Percentiles rank a stretch among this genome's conserved stretches.
Evolutionary conservation across 192 early-diverging fungal genomes (phyloP).

Genomic region (Obelidium mucronatum): DNA sequence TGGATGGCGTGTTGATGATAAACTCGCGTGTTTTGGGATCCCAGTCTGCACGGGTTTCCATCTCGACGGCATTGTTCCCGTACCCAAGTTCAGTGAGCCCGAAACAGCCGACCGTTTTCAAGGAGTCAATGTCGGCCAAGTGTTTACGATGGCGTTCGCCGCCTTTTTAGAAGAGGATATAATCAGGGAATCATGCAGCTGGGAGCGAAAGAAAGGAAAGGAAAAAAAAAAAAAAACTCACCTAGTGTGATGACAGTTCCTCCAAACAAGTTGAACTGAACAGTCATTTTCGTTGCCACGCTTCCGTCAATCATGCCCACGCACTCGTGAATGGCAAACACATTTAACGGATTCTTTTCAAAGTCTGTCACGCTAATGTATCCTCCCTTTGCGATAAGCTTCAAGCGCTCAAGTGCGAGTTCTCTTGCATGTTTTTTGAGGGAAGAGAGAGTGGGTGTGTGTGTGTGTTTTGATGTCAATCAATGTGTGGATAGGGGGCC

Average conservation of each 20-base stretch:
- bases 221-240: not conserved
- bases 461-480: not conserved
- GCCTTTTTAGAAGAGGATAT: conserved; percentile 77
- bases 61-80: conserved; percentile 84
- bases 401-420: conserved; percentile 52
- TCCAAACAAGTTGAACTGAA: conserved; percentile 74
- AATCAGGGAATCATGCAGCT: no score
- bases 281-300: conserved; percentile 76
- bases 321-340: conserved; percentile 75
- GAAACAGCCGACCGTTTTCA: conserved; percentile 77
- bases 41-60: conserved; percentile 74
- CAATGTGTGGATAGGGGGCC: not conserved
- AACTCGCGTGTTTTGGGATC: conserved; percentile 68
- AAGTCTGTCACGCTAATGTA: conserved; percentile 75
- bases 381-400: conserved; percentile 49
- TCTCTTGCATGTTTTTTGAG: no score
- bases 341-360: conserved; percentile 72
- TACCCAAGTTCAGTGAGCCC: conserved; percentile 80
- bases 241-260: conserved; percentile 35
- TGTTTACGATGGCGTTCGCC: conserved; percentile 74
- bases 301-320: conserved; percentile 76
- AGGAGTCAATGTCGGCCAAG: conserved; percentile 68
- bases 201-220: conserved; percentile 1
- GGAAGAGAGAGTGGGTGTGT: conserved; percentile 43
- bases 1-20: conserved; percentile 77